Evolutionary conservation across 2,329 filamentous ascomycete species (phyloP), one percentile per base, ranked within the genome.

Genomic region (Arthrobotrys sphaeroides): DNA sequence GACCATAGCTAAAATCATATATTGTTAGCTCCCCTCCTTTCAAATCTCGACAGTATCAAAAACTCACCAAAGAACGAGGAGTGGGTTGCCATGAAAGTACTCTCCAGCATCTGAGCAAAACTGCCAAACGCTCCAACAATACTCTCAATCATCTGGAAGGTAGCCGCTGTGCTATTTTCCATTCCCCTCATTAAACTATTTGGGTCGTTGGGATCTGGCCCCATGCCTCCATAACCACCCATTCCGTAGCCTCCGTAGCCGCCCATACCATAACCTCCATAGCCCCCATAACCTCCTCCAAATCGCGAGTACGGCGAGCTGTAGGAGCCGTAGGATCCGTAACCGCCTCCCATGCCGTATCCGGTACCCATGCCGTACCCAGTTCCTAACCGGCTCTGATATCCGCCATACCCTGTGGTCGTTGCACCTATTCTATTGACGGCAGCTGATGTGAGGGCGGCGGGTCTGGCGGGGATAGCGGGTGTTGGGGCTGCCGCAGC

Each of bases 81-180:
- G 83, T 99, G 95, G 0, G 95, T 99, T 28, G 96, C 95, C 96
- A 99, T 99, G 81, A 97, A 99, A 9, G 95, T 98, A 85, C 95
- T 98, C 84, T 99, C 95, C 26, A 99, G 87, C 95, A 99, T 99
- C 85, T 99, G 95, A 10, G 96, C 93, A 82, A 99, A 98, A 0
- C 96, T 95, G 18, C 94, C 94, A 85, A 99, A 99, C 1, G 95
- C 94, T 22, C 93, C 92, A 12, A 99, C 95, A 70, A 99, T 91
- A 79, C 94, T 95, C 84, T 99, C 95, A 60, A 99, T 93, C 87
- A 99, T 93, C 85, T 98, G 95, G 81, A 99, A 99, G 0, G 95
- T 99, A 9, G 94, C 92, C 80, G 95, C 92, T 0, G 96, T 99
- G 85, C 91, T 95, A 83, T 96, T 94, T 82, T 90, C 92, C 85